These are phyloP conservation scores for Dioszegia aurantiaca DNA, from an alignment of 768 basidiomycete species.

Conservation along the genomic window DNA sequence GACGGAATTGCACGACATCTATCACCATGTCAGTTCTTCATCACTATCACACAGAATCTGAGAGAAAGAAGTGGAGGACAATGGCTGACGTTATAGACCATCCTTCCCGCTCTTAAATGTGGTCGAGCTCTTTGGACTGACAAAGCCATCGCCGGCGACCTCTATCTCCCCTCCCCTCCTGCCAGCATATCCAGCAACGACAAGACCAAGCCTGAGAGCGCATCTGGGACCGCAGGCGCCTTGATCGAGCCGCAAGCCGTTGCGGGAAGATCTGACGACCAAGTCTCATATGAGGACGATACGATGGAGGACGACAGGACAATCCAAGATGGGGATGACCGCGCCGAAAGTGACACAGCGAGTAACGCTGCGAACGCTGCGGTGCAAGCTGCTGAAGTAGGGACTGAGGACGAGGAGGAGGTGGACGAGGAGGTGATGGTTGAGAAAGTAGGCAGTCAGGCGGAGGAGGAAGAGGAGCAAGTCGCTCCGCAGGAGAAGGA, in stretches of 20 bases:
- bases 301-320: no score
- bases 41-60: no score
- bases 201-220: no score
- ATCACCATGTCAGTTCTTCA: conserved; percentile 28
- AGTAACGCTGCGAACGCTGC: no score
- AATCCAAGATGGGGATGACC: no score
- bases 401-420: neutral
- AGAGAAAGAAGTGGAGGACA: neutral
- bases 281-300: no score
- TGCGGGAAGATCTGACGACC: no score
- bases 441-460: neutral
- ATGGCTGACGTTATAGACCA: conserved; percentile 22
- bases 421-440: neutral
- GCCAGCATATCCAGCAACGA: no score
- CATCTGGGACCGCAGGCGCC: no score
- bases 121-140: conserved; percentile 17
- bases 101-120: conserved; percentile 26
- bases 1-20: conserved; percentile 25
- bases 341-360: no score
- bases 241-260: no score
- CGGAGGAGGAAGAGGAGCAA: neutral
- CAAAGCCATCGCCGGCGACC: neutral
- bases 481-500: neutral
- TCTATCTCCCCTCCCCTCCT: neutral
- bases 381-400: no score